Conservation (phyloP, 2,329 filamentous ascomycete genomes). For the Stagonosporopsis rhizophila region DNA sequence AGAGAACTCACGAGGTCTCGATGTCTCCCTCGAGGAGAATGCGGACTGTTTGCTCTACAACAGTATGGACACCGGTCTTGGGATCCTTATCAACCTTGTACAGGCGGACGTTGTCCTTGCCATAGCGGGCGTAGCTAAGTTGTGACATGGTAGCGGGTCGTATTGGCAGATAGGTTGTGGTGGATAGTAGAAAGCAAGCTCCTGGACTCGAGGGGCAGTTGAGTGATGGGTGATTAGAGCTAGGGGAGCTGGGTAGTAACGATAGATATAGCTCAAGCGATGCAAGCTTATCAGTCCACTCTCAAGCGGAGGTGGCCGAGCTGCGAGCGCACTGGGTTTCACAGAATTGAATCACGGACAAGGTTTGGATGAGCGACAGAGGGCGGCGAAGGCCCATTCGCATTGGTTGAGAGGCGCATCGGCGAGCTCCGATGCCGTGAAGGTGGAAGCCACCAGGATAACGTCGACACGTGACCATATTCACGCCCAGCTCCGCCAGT, state of each 20-base stretch:
- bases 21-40: constrained; percentile 93
- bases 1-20: constrained; percentile 71
- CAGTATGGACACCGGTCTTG: constrained; percentile 78
- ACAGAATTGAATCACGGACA: constrained; percentile 33
- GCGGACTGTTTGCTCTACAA: constrained; percentile 94
- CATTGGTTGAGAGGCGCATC: constrained; percentile 42
- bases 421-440: constrained; percentile 42
- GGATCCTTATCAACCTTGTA: constrained; percentile 90
- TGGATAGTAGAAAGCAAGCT: constrained; percentile 1
- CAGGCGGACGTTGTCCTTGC: constrained; percentile 98
- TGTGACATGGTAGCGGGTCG: constrained; percentile 51
- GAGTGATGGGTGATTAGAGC: constrained; percentile 20
- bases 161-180: not conserved
- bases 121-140: constrained; percentile 71
- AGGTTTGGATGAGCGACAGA: constrained; percentile 30
- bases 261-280: constrained; percentile 40
- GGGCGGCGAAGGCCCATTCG: constrained; percentile 32
- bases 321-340: constrained; percentile 34
- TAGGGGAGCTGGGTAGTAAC: constrained; percentile 25
- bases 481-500: constrained; percentile 22
- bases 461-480: constrained; percentile 37
- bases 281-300: constrained; percentile 41
- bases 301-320: constrained; percentile 43
- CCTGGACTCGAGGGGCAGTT: constrained; percentile 13
- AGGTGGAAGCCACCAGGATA: constrained; percentile 26